A percentile compares a stretch with the other conserved stretches of the same genome.
Conservation (phyloP, 805 yeast species). For the Komagataella populi region DNA sequence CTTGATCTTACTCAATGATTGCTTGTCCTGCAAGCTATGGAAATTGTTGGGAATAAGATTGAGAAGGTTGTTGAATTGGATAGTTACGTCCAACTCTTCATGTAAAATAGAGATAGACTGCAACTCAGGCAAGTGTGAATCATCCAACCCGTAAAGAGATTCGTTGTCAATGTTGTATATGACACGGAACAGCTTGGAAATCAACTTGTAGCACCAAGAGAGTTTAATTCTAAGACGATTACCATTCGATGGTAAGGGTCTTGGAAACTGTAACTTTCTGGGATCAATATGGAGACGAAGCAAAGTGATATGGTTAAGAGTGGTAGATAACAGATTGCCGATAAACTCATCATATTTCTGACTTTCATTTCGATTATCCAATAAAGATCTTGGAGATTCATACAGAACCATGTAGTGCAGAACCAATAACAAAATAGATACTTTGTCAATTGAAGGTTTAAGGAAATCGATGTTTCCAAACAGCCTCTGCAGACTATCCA, state of each 20-base stretch:
- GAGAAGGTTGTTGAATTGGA: conserved; percentile 18
- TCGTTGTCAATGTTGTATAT: conserved; percentile 9
- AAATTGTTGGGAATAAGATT: conserved; percentile 17
- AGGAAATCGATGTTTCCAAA: conserved; percentile 32
- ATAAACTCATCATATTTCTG: conserved; percentile 27
- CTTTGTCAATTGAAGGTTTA: conserved; percentile 29
- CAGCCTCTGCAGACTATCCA: conserved; percentile 28
- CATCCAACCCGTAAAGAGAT: conserved; percentile 3
- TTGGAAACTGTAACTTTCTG: conserved; percentile 1
- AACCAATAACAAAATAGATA: conserved; percentile 35
- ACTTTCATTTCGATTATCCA: conserved; percentile 18
- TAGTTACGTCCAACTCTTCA: conserved; percentile 18
- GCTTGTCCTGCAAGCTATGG: conserved; percentile 8
- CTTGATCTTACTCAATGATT: conserved; percentile 10
- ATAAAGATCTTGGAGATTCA: conserved; percentile 13
- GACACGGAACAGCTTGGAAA: conserved; percentile 15
- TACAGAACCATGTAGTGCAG: conserved; percentile 32
- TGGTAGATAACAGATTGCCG: conserved; percentile 24
- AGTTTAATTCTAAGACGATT: conserved; percentile 14
- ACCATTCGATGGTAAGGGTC: background rate
- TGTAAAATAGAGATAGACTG: conserved; percentile 20
- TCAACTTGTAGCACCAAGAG: conserved; percentile 28
- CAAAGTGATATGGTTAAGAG: conserved; percentile 22
- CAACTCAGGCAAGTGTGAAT: conserved; percentile 16
- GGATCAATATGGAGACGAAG: conserved; percentile 26